These are phyloP conservation scores for Trichoderma sp. DNA, from an alignment of 2,329 filamentous ascomycete genomes.

Conservation along the genomic window DNA sequence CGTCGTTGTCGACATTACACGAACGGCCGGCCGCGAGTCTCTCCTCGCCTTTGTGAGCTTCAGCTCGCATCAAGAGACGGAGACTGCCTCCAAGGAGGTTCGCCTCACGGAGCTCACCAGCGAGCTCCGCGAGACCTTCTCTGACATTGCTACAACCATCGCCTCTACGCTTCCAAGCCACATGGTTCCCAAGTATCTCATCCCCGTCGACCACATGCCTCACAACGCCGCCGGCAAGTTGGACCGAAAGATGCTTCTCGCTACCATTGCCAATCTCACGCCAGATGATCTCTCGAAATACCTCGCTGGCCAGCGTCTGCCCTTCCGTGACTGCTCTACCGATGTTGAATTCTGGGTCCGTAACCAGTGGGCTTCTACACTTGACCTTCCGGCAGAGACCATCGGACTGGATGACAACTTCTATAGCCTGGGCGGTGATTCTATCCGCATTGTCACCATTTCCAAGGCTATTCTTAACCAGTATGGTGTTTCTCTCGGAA, in stretches of 20 bases:
- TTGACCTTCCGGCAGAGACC: slow-evolving; percentile 21
- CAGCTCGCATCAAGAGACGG: slow-evolving; percentile 6
- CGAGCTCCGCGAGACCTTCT: not conserved
- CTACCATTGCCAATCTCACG: not conserved
- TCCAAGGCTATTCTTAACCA: slow-evolving; percentile 28
- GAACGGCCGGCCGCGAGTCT: not conserved
- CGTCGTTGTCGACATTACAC: slow-evolving; percentile 4
- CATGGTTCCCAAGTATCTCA: slow-evolving; percentile 23
- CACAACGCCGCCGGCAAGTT: slow-evolving; percentile 23
- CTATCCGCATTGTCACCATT: slow-evolving; percentile 32
- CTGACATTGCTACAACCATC: not conserved
- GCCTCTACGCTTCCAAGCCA: not conserved
- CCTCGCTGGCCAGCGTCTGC: slow-evolving; percentile 5
- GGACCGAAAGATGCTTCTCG: slow-evolving; percentile 19
- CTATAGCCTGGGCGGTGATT: slow-evolving; percentile 33
- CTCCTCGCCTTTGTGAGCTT: slow-evolving; percentile 18
- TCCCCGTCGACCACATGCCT: slow-evolving; percentile 21
- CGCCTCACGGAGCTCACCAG: not conserved
- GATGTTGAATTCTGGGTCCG: slow-evolving; percentile 20
- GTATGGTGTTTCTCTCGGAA: slow-evolving; percentile 29
- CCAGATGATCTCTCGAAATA: slow-evolving; percentile 9
- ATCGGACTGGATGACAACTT: slow-evolving; percentile 33
- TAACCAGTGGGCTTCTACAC: slow-evolving; percentile 13
- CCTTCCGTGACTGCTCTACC: slow-evolving; percentile 22
- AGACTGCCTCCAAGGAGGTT: slow-evolving; percentile 6